A percentile compares a stretch with the other conserved stretches of the same genome.
phyloP scores from a whole-genome alignment of 2,329 filamentous ascomycete species.

The Penicillium aurantiogriseum region DNA sequence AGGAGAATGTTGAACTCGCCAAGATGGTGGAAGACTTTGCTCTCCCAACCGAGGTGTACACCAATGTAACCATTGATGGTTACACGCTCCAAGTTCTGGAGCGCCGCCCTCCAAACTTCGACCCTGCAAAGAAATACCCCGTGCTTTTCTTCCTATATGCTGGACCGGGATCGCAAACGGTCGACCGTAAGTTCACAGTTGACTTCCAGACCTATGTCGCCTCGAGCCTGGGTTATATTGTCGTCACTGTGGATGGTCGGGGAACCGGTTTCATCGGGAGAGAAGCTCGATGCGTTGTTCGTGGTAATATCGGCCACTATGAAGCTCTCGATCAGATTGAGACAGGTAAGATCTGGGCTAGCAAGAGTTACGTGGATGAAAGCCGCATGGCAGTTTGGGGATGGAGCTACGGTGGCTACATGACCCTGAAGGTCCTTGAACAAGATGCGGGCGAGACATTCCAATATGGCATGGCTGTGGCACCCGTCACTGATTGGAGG shows the following conservation, averaged over 20 bases:
- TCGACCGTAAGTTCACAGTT: slow-evolving; percentile 74
- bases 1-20: slow-evolving; percentile 72
- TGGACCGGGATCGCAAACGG: slow-evolving; percentile 87
- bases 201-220: slow-evolving; percentile 92
- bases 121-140: slow-evolving; percentile 79
- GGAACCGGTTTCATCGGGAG: slow-evolving; percentile 91
- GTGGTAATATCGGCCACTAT: slow-evolving; percentile 78
- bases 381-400: slow-evolving; percentile 91
- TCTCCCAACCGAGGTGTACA: slow-evolving; percentile 77
- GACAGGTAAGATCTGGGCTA: slow-evolving; percentile 78
- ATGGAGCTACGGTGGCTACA: slow-evolving; percentile 96
- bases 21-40: slow-evolving; percentile 71
- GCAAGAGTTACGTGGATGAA: slow-evolving; percentile 78
- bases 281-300: slow-evolving; percentile 74
- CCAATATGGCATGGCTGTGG: slow-evolving; percentile 95
- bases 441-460: slow-evolving; percentile 86
- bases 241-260: slow-evolving; percentile 89
- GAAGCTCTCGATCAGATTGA: slow-evolving; percentile 91
- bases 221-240: slow-evolving; percentile 81
- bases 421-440: slow-evolving; percentile 92
- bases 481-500: slow-evolving; percentile 96
- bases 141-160: slow-evolving; percentile 95
- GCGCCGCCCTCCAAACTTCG: slow-evolving; percentile 84
- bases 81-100: slow-evolving; percentile 74
- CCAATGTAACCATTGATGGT: slow-evolving; percentile 79